Base-by-base conservation (phyloP, 1,284 basidiomycete genomes). In the Boletus nobilissimus region DNA sequence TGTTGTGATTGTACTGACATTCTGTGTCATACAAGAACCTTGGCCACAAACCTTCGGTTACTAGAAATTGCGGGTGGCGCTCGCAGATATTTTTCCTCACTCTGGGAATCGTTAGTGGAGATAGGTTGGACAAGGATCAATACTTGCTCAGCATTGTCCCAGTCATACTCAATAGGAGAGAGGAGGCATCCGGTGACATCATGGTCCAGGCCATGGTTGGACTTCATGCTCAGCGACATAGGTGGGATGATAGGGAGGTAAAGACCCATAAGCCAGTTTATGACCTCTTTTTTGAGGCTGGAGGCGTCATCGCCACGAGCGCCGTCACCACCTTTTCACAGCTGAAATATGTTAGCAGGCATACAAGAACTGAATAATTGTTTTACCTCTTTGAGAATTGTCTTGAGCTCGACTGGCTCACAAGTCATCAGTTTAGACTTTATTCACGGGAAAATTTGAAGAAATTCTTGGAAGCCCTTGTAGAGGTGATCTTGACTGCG, bases 361-460 rank as follows among this genome's bases (percentile, higher is more conserved):
- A n/a, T n/a, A 62, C 29, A n/a, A n/a, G 26, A 13, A n/a, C 29
- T 16, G 8, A 10, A 29, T n/a, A n/a, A n/a, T n/a, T n/a, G n/a
- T n/a, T n/a, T n/a, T 43, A 70, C 69, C 29, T 73, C 72, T 57
- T 40, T 73, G 18, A 73, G 65, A 18, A 65, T 40, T 16, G 8
- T 5, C 48, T 73, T 24, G 8, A 73, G 72, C 7, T 73, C 63
- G 29, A 16, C 38, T 6, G n/a, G 63, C 29, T 73, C n/a, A 16
- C 63, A 73, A 34, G 11, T 26, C 7, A 38, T 73, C 5, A 73
- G 38, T 29, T 66, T 73, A 16, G 46, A 3, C 72, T 73, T 73
- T 1, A 73, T 43, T 48, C 64, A 73, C 7, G 38, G 64, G 36
- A 73, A 73, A 40, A 73, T 39, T 4, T 65, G 14, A 1, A 66